Evolutionary conservation across 306 rosid species (phyloP).

Genomic region (cucumber (Cucumis sativus)): Cucumber_9930_V3 NC_026655.2:28457001-28457500

Average conservation of each 20-base stretch:
- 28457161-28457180: slow-evolving; percentile 7
- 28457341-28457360: not conserved
- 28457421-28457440: slow-evolving; percentile 37
- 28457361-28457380: not conserved
- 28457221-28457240: slow-evolving; percentile 68
- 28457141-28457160: not conserved
- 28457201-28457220: slow-evolving; percentile 84
- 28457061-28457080: slow-evolving; percentile 26
- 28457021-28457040: slow-evolving; percentile 98
- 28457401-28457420: not conserved
- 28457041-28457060: slow-evolving; percentile 90
- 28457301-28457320: slow-evolving; percentile 89
- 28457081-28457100: slow-evolving; percentile 1
- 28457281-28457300: slow-evolving; percentile 97
- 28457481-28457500: slow-evolving; percentile 94
- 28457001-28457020: slow-evolving; percentile 90
- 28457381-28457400: not conserved
- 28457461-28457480: slow-evolving; percentile 98
- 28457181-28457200: slow-evolving; percentile 70
- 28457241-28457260: slow-evolving; percentile 96
- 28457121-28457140: not conserved
- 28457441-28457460: slow-evolving; percentile 99
- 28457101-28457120: not conserved
- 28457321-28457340: slow-evolving; percentile 96
- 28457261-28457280: slow-evolving; percentile 99